phyloP scores from a whole-genome alignment of 225 moss, liverwort and hornwort species.

The Pseudoscleropodium purum region DNA sequence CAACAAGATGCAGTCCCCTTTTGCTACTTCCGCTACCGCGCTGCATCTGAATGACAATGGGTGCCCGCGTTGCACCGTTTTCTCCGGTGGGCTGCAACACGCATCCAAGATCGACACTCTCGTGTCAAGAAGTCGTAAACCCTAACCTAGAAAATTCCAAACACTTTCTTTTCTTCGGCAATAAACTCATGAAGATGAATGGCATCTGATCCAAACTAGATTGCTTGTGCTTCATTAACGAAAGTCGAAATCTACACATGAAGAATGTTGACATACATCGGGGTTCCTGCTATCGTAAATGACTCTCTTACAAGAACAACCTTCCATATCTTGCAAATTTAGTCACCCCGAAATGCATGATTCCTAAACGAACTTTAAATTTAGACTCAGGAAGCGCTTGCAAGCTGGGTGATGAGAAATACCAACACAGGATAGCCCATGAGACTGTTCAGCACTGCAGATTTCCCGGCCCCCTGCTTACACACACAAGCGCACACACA shows the following conservation, averaged over 20 bases:
- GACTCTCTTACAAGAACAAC: not conserved
- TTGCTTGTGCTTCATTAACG: not conserved
- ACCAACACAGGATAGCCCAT: constrained; percentile 93
- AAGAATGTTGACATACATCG: not conserved
- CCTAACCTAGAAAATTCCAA: not conserved
- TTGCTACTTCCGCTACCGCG: constrained; percentile 48
- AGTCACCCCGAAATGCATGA: not conserved
- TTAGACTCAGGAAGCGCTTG: not conserved
- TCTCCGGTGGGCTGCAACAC: constrained; percentile 83
- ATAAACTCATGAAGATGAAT: not conserved
- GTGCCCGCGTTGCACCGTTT: constrained; percentile 96
- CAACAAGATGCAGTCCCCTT: constrained; percentile 62
- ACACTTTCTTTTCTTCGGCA: not conserved
- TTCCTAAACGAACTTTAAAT: not conserved
- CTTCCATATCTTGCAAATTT: not conserved
- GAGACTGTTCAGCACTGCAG: constrained; percentile 92
- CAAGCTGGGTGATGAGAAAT: not conserved
- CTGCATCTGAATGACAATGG: constrained; percentile 79
- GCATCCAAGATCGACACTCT: not conserved
- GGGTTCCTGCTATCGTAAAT: not conserved
- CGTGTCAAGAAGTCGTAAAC: not conserved
- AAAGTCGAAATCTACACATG: not conserved
- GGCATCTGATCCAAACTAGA: not conserved
- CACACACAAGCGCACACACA: not conserved
- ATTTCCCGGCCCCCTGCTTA: constrained; percentile 88